Evolutionary conservation across 139 green algal species (phyloP), one percentile per base, ranked within the genome.

Genomic region (Chlamydomonas sp.): DNA sequence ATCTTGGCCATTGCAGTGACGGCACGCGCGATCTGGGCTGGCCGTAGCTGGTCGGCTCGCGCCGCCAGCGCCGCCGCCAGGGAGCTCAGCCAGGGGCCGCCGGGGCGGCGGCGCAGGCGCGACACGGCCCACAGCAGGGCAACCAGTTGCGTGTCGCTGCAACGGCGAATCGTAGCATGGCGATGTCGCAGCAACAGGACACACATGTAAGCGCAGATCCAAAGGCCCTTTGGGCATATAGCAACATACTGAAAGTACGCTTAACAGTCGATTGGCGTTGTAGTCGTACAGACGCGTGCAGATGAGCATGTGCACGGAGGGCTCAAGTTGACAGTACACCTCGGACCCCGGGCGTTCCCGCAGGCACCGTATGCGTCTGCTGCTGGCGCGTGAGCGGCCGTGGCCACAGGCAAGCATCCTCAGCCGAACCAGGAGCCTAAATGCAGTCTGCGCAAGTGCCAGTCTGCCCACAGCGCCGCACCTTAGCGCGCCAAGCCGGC

Each of bases 81-180:
- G 20, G 74, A 57, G 4, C 5, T 2, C 0, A 63, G 75, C 84
- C 75, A 83, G 75, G 75, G 16, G 64, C 57, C 63, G 57, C 14
- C 49, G 63, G 83, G 73, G 58, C 57, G 1, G 6, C 73, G 83
- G 83, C 83, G 73, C 31, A 60, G 49, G 49, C 73, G 74, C 0
- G 59, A 49, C 5, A 82, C 17, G 1, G 63, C 79, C 63, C 83
- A 75, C 49, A 88, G 15, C 73, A 88, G 63, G 31, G 60, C 73
- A 62, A 82, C 73, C 3, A 88, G 83, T 63, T 81, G 73, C 10
- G 82, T 73, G 72, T 71, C 10, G 61, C 82, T 80, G 82, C 62
- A 20, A 75, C n/a, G n/a, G 3, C 14, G 61, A 73, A 18, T 16
- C 31, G 31, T 49, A 49, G 31, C 31, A 49, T 49, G 31, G 31